phyloP scores from a whole-genome alignment of 202 grass and related monocot species.

The Setaria viridis region DNA sequence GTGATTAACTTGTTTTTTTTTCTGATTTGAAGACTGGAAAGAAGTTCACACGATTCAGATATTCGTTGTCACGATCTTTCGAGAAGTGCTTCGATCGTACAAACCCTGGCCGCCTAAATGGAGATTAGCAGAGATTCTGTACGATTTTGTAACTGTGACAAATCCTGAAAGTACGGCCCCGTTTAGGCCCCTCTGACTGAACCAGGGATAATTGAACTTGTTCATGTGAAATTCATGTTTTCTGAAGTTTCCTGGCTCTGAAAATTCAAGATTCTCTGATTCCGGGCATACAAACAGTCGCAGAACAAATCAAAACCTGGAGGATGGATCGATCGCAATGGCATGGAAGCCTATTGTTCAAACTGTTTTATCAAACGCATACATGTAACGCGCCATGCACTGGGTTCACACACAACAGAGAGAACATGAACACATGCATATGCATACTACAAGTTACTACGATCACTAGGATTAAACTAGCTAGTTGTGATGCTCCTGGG shows the following conservation, averaged over 20 bases:
- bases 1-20: neutral
- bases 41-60: neutral
- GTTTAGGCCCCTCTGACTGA: no score
- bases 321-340: neutral
- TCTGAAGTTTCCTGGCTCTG: neutral
- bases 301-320: neutral
- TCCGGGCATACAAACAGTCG: neutral
- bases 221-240: neutral
- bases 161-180: neutral
- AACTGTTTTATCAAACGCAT: neutral
- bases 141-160: neutral
- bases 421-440: neutral
- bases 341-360: neutral
- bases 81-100: neutral
- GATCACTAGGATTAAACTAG: constrained; percentile 8
- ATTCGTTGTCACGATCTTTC: no score
- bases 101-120: no score
- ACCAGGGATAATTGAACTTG: neutral
- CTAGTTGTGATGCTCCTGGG: constrained; percentile 61
- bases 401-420: neutral
- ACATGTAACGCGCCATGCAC: neutral
- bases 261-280: neutral
- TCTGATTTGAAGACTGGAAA: neutral
- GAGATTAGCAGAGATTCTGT: neutral
- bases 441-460: neutral